Evolutionary conservation across 2,329 filamentous ascomycete genomes (phyloP).

Genomic region (Lachnellula occidentalis): DNA sequence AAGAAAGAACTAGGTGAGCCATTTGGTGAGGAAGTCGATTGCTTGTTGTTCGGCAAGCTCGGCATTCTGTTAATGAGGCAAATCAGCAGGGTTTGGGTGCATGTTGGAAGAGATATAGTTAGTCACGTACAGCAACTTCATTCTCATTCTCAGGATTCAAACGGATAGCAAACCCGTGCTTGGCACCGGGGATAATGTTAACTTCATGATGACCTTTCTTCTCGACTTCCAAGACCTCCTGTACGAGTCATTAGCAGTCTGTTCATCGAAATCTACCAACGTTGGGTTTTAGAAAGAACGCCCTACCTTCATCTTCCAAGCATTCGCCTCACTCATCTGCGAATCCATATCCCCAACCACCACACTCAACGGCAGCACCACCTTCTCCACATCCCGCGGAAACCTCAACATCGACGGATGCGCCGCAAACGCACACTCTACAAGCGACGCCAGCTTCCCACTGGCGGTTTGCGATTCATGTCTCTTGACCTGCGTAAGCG

Average conservation of each 20-base stretch:
- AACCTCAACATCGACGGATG: slow-evolving; percentile 45
- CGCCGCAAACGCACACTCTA: slow-evolving; percentile 45
- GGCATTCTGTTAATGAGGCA: too few species aligned
- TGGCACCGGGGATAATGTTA: slow-evolving; percentile 33
- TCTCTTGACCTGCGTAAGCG: slow-evolving; percentile 18
- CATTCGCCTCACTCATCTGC: slow-evolving; percentile 29
- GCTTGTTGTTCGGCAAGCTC: too few species aligned
- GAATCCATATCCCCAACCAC: slow-evolving; percentile 41
- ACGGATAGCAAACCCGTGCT: slow-evolving; percentile 38
- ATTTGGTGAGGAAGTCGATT: too few species aligned
- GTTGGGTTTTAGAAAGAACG: neutral
- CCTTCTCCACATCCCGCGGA: slow-evolving; percentile 39
- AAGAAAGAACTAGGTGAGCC: too few species aligned
- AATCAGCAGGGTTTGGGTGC: too few species aligned
- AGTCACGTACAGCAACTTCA: slow-evolving; percentile 21
- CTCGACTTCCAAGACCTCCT: slow-evolving; percentile 22
- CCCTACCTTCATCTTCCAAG: slow-evolving; percentile 15
- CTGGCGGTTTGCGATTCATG: slow-evolving; percentile 11
- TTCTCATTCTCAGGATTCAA: slow-evolving; percentile 31
- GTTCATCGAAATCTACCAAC: neutral
- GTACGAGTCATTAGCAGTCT: too few species aligned
- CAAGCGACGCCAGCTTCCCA: slow-evolving; percentile 26
- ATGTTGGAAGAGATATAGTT: too few species aligned
- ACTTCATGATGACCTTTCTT: slow-evolving; percentile 30
- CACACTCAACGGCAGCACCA: slow-evolving; percentile 39